These are phyloP conservation scores for Vaccinium vitisidaea DNA, from an alignment of 148 eudicot species.

Conservation along the genomic window DNA sequence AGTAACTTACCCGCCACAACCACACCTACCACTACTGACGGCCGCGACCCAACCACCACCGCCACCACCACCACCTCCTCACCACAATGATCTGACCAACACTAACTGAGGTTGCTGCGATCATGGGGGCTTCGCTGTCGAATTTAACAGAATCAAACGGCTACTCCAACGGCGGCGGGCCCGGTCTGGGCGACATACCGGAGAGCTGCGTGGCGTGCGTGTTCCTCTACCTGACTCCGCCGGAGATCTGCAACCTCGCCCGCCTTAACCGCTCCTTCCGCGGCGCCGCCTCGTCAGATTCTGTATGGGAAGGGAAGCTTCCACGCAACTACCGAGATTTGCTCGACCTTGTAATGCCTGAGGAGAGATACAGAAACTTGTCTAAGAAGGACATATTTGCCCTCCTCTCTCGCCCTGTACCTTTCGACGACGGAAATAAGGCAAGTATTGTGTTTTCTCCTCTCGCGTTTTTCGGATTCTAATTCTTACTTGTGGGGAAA, in stretches of 20 bases:
- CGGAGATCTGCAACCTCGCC: conserved; percentile 89
- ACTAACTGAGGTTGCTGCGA: not conserved
- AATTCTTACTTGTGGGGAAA: not conserved
- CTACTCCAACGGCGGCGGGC: conserved; percentile 34
- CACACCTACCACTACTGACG: conserved; percentile 2
- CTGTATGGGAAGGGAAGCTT: conserved; percentile 80
- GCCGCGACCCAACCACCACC: not conserved
- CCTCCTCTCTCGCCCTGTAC: conserved; percentile 53
- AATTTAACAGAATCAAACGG: conserved; percentile 22
- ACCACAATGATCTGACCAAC: conserved; percentile 1
- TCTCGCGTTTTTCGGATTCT: not conserved
- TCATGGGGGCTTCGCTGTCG: conserved; percentile 22
- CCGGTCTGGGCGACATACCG: conserved; percentile 86
- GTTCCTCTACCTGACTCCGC: conserved; percentile 72
- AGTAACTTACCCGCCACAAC: not conserved
- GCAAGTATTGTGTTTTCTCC: conserved; percentile 23
- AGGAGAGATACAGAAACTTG: conserved; percentile 32
- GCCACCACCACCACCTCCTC: not conserved
- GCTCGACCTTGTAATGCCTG: conserved; percentile 42
- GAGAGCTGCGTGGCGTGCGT: conserved; percentile 93
- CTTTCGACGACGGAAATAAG: conserved; percentile 65
- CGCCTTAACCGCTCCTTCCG: conserved; percentile 88
- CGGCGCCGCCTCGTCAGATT: conserved; percentile 84
- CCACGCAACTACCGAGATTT: conserved; percentile 62
- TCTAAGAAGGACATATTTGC: conserved; percentile 73